These are phyloP conservation scores for Porpolomopsis calyptriformis DNA, from an alignment of 768 basidiomycete genomes.

Conservation along the genomic window DNA sequence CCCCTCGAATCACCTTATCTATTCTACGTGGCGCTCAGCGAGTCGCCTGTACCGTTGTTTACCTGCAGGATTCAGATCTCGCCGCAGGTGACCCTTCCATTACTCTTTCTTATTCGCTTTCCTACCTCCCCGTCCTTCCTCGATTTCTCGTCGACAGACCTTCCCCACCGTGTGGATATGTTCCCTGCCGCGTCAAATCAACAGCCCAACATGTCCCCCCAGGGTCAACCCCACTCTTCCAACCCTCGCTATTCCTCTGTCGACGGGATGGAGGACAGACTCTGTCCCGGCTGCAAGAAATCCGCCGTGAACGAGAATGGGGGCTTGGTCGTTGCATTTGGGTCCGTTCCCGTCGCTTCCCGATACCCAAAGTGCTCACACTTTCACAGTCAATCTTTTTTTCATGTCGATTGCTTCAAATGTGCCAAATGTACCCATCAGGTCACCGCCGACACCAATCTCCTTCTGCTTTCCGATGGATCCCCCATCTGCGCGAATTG, in stretches of 20 bases:
- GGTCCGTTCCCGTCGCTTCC: slow-evolving; percentile 44
- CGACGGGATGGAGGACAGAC: slow-evolving; percentile 37
- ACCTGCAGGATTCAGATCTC: too few relatives aligned
- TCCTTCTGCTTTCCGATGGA: slow-evolving; percentile 93
- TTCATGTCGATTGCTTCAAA: slow-evolving; percentile 92
- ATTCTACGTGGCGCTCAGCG: slow-evolving; percentile 14
- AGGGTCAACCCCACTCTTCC: background rate
- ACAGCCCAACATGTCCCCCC: background rate
- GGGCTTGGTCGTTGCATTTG: slow-evolving; percentile 90
- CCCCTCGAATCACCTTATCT: slow-evolving; percentile 4
- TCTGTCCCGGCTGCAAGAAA: slow-evolving; percentile 75
- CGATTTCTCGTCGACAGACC: background rate
- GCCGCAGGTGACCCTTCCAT: background rate
- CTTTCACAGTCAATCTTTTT: slow-evolving; percentile 69
- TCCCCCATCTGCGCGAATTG: slow-evolving; percentile 93
- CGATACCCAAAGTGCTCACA: too few relatives aligned
- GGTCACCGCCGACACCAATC: slow-evolving; percentile 93
- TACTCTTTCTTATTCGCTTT: background rate
- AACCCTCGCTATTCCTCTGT: background rate
- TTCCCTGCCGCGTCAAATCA: slow-evolving; percentile 1
- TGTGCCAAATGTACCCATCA: slow-evolving; percentile 91
- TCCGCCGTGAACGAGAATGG: slow-evolving; percentile 74
- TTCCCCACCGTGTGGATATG: background rate
- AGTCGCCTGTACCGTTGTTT: slow-evolving; percentile 13
- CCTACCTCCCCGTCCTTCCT: background rate